Base-by-base conservation (phyloP, 495 filamentous ascomycete genomes). In the Hypoxylon rickii region DNA sequence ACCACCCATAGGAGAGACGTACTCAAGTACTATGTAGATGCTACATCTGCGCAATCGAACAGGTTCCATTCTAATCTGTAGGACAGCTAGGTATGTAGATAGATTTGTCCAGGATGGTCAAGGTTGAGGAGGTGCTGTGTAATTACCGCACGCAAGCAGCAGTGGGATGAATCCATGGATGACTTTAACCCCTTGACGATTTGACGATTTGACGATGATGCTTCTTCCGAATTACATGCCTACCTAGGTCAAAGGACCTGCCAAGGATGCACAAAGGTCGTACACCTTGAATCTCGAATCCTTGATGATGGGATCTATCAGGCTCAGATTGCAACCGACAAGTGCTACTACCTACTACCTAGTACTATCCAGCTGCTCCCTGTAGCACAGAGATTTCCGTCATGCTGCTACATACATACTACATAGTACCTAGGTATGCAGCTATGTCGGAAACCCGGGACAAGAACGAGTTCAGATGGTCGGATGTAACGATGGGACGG, bases 401-500 rank as follows among this genome's bases (percentile, higher is more conserved):
- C 42, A 15, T 48, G 20, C 38, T 57, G 36, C 2, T 18, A n/a
- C 3, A 7, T 34, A n/a, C 12, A 8, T 3, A n/a, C n/a, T n/a
- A n/a, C n/a, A n/a, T n/a, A n/a, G n/a, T n/a, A n/a, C n/a, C n/a
- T n/a, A n/a, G 4, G 24, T 29, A 29, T 10, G 8, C 3, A n/a
- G 10, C 42, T 56, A 40, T 49, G 53, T 53, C 53, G 53, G 48
- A 47, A 63, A 50, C 43, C 58, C 58, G 52, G 58, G 58, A 56
- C 43, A 56, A 37, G 32, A 16, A 22, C 13, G 29, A 49, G 39
- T 50, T 53, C 47, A 52, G 54, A 57, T 56, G 39, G 24, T 33
- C 53, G 44, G 43, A 58, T 57, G 59, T 38, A 57, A 63, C 44
- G 24, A 57, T 63, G 59, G 48, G 48, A 49, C 43, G 39, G 48